phyloP scores from a whole-genome alignment of 441 rosid species.

The Syzygium syzygioides region DNA sequence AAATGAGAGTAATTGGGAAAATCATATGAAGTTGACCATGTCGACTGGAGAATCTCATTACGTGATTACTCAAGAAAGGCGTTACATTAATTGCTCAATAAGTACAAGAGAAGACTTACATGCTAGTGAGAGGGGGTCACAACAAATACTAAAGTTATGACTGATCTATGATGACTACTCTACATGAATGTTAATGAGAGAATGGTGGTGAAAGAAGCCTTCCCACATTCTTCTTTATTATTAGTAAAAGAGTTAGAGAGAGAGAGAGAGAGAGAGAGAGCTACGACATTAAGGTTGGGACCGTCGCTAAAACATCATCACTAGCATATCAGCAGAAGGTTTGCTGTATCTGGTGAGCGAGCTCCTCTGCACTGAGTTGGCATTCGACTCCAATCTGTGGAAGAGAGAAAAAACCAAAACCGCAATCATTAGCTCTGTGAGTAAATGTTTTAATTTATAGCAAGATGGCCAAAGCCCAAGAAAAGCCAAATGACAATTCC shows the following conservation, averaged over 20 bases:
- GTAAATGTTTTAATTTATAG: neutral
- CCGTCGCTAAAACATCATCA: neutral
- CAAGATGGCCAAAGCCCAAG: neutral
- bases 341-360: slow-evolving; percentile 83
- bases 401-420: neutral
- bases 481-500: neutral
- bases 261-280: neutral
- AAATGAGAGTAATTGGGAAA: neutral
- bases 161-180: neutral
- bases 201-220: neutral
- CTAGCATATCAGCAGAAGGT: slow-evolving; percentile 33
- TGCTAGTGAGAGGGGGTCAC: neutral
- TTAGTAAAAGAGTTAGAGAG: neutral
- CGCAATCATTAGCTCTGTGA: slow-evolving; percentile 5
- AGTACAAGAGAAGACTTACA: neutral
- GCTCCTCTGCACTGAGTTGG: slow-evolving; percentile 91
- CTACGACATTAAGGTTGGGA: neutral
- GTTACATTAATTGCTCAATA: neutral
- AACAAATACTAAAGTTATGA: neutral
- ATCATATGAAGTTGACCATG: neutral
- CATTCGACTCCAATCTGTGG: slow-evolving; percentile 93
- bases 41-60: neutral
- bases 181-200: neutral
- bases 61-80: neutral
- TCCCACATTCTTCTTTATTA: neutral